These are phyloP conservation scores for Yarrowia keelungensis DNA, from an alignment of 805 yeast species.

Conservation along the genomic window DNA sequence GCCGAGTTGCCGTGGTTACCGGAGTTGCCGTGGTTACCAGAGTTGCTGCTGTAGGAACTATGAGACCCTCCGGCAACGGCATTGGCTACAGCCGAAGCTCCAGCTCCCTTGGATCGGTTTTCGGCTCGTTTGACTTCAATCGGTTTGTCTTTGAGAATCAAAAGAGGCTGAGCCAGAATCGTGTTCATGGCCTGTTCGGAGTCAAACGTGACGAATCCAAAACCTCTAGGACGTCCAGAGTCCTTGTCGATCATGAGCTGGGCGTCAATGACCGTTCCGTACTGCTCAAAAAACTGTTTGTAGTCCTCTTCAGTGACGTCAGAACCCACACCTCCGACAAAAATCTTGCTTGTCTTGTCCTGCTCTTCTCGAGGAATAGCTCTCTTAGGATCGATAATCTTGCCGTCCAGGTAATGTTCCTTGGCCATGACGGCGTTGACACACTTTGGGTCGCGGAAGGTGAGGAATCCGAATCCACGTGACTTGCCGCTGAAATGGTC, in stretches of 20 bases:
- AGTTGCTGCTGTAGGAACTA: not conserved
- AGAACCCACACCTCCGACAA: slow-evolving; percentile 96
- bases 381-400: slow-evolving; percentile 95
- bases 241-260: slow-evolving; percentile 97
- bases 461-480: slow-evolving; percentile 93
- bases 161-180: slow-evolving; percentile 80
- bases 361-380: slow-evolving; percentile 98
- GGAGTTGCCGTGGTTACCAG: not conserved
- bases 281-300: slow-evolving; percentile 81
- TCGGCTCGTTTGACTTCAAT: slow-evolving; percentile 57
- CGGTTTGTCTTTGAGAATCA: slow-evolving; percentile 80
- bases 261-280: slow-evolving; percentile 92
- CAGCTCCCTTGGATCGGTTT: slow-evolving; percentile 36
- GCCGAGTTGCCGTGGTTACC: not conserved
- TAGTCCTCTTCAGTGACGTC: slow-evolving; percentile 92
- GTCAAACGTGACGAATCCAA: slow-evolving; percentile 95
- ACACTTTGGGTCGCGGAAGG: slow-evolving; percentile 79
- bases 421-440: slow-evolving; percentile 86
- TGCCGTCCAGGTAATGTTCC: slow-evolving; percentile 92
- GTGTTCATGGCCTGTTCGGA: slow-evolving; percentile 92
- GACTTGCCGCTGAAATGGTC: slow-evolving; percentile 86
- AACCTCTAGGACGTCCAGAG: slow-evolving; percentile 95
- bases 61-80: not conserved
- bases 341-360: slow-evolving; percentile 94
- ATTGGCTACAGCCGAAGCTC: slow-evolving; percentile 22